phyloP scores from a whole-genome alignment of 805 yeast genomes.

The Zygoascus bituminiphila region DNA sequence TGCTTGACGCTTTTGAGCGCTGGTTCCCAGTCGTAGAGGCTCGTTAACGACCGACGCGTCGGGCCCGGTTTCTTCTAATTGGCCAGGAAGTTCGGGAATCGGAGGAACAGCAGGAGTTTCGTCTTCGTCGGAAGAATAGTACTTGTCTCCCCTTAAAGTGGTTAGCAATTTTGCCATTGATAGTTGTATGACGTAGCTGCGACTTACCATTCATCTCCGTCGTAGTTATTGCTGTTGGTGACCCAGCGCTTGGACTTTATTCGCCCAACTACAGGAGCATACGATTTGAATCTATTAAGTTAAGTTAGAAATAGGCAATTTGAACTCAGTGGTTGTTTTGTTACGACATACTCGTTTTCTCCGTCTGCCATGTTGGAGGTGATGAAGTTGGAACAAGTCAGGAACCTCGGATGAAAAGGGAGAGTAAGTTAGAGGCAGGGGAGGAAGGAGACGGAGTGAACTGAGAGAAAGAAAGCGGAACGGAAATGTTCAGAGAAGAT shows the following conservation, averaged over 20 bases:
- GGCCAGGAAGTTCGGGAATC: conserved; percentile 17
- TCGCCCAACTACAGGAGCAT: conserved; percentile 22
- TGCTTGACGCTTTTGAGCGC: background rate
- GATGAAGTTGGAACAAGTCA: background rate
- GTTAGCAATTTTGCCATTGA: background rate
- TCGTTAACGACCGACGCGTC: background rate
- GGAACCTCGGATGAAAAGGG: too few species aligned
- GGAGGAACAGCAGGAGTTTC: conserved; percentile 20
- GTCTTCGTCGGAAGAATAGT: conserved; percentile 17
- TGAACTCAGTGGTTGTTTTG: too few species aligned
- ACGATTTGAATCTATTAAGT: conserved; percentile 12
- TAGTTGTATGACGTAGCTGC: background rate
- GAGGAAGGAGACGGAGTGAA: background rate
- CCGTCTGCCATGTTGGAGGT: background rate
- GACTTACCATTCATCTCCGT: conserved; percentile 29
- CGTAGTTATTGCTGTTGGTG: conserved; percentile 27
- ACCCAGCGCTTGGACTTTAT: conserved; percentile 32
- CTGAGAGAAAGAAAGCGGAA: too few species aligned
- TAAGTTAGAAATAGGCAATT: background rate
- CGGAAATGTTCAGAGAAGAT: too few species aligned
- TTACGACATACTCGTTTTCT: background rate
- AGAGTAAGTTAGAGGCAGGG: background rate
- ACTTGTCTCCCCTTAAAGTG: conserved; percentile 25
- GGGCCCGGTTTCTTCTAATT: background rate
- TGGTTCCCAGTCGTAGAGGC: background rate